phyloP scores from a whole-genome alignment of 2,329 filamentous ascomycete species.

The Furcasterigmium sp. region DNA sequence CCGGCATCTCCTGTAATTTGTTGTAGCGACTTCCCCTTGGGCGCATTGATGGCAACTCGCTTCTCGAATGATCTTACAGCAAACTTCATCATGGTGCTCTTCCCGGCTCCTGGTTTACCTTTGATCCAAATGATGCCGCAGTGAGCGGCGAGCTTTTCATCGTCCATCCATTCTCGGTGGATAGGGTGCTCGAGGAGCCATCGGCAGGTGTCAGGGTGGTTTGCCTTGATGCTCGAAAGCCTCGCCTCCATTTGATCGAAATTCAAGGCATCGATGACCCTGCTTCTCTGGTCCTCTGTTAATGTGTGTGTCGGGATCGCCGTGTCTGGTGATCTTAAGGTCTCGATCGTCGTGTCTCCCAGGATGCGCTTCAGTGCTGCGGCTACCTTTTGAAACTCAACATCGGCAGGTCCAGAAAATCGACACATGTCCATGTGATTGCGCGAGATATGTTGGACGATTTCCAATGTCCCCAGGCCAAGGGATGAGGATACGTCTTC shows the following conservation, averaged over 20 bases:
- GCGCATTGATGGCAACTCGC: too few relatives aligned
- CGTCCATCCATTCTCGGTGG: constrained; percentile 31
- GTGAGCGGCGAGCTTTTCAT: constrained; percentile 13
- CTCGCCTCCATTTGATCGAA: background rate
- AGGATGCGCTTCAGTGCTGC: constrained; percentile 6
- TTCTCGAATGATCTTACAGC: constrained; percentile 3
- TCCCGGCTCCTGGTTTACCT: constrained; percentile 39
- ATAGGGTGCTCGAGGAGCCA: constrained; percentile 28
- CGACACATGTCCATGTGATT: constrained; percentile 31
- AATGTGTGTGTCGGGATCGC: background rate
- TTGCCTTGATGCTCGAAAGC: constrained; percentile 20
- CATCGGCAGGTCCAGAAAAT: constrained; percentile 20
- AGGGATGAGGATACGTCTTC: constrained; percentile 30
- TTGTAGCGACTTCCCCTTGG: too few relatives aligned
- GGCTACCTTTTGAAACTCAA: constrained; percentile 24
- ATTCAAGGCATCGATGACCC: constrained; percentile 1
- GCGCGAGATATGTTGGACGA: constrained; percentile 22
- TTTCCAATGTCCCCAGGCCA: constrained; percentile 20
- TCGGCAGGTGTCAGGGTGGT: constrained; percentile 29
- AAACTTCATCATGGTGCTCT: constrained; percentile 43
- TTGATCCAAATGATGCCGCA: constrained; percentile 40
- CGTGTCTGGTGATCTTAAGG: background rate
- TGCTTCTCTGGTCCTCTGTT: background rate
- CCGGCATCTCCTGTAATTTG: too few relatives aligned
- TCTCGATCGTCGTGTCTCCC: background rate